Evolutionary conservation across 2,329 filamentous ascomycete species (phyloP).

Genomic region (Fusarium camptoceras): DNA sequence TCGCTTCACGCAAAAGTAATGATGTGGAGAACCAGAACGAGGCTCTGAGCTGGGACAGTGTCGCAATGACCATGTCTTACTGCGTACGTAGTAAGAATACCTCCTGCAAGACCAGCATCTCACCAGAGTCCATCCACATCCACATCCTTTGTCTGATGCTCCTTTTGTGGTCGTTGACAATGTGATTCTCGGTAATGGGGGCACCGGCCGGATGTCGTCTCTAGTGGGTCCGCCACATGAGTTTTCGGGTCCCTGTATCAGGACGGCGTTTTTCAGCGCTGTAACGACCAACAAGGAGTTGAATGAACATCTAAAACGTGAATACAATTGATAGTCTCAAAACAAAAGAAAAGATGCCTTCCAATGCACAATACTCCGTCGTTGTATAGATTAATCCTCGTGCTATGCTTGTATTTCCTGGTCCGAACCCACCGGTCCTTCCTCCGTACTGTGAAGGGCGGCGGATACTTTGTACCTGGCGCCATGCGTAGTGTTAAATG

Average conservation of each 20-base stretch:
- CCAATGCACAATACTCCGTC: no score
- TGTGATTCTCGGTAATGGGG: constrained; percentile 43
- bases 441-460: constrained; percentile 26
- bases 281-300: constrained; percentile 23
- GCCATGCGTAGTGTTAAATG: constrained; percentile 34
- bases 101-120: background rate
- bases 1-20: constrained; percentile 10
- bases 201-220: constrained; percentile 51
- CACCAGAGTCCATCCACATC: background rate
- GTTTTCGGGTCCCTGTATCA: constrained; percentile 43
- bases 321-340: background rate
- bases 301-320: constrained; percentile 4
- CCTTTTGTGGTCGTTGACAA: constrained; percentile 29
- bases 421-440: constrained; percentile 47
- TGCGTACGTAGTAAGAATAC: no score
- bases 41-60: background rate
- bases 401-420: constrained; percentile 29
- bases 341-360: rapidly evolving
- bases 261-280: constrained; percentile 33
- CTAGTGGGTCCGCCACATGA: constrained; percentile 49
- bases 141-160: constrained; percentile 10
- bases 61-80: background rate
- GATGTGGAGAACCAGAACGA: background rate
- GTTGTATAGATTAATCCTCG: background rate
- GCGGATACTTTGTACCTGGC: constrained; percentile 39